phyloP scores from a whole-genome alignment of 192 early-diverging fungal genomes.

The Phycomyces nitens region DNA sequence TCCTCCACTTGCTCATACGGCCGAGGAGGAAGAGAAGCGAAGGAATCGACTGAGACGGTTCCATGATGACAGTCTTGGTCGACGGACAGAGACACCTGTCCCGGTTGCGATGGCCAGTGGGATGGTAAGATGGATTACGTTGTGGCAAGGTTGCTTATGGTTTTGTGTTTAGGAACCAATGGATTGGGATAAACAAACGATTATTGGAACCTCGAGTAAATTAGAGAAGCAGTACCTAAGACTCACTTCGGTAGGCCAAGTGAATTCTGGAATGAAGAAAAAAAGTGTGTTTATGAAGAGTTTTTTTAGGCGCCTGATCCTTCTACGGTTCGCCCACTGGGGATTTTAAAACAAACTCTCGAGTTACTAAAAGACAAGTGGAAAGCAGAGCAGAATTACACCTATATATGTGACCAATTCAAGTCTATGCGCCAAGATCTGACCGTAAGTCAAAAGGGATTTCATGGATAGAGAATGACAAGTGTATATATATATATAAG shows the following conservation, averaged over 20 bases:
- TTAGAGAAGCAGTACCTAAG: conserved; percentile 91
- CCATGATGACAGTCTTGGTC: conserved; percentile 26
- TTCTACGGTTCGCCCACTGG: conserved; percentile 82
- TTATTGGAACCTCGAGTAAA: conserved; percentile 80
- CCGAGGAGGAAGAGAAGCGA: conserved; percentile 35
- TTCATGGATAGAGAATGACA: background rate
- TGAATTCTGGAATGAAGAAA: background rate
- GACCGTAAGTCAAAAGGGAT: conserved; percentile 55
- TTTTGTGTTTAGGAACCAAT: conserved; percentile 68
- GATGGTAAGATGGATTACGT: background rate
- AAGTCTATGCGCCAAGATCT: conserved; percentile 94
- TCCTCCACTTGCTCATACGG: background rate
- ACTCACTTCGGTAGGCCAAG: conserved; percentile 79
- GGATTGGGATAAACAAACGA: conserved; percentile 79
- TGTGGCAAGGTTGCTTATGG: background rate
- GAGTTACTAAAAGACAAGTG: conserved; percentile 81
- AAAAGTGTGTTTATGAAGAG: background rate
- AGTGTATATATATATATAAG: too few species aligned
- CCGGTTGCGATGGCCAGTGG: background rate
- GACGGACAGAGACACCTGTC: background rate
- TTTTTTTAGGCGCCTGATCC: conserved; percentile 80
- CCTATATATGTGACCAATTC: conserved; percentile 96
- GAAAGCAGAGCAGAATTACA: conserved; percentile 82
- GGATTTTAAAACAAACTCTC: conserved; percentile 71
- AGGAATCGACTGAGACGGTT: conserved; percentile 35